Evolutionary conservation across 2,329 filamentous ascomycete species (phyloP), one percentile per base, ranked within the genome.

Genomic region (Cladosporium velox): DNA sequence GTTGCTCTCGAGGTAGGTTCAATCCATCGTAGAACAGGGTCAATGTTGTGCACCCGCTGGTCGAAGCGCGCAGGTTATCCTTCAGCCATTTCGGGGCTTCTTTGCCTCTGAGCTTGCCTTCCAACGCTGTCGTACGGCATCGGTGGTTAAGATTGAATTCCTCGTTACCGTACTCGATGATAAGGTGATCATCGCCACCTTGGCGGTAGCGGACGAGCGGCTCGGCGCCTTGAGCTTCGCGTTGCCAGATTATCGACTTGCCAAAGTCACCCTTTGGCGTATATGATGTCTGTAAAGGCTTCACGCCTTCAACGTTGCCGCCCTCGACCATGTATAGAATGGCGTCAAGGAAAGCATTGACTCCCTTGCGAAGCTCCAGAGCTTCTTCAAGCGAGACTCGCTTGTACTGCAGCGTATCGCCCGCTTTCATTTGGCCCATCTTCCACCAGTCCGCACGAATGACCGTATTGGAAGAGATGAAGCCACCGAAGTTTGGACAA

Each of bases 371-470:
- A 54, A 81, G 74, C 44, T 76, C 75, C 1, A 87, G 72, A 0
- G 86, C 85, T 68, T 84, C 81, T 24, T 83, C 77, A n/a, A 87
- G 75, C 4, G 84, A 82, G 1, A 86, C 81, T 1, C 80, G 78
- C 52, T 78, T 77, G 67, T 85, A 86, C 51, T 79, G 79, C 51
- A 88, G 68, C 2, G 78, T 83, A 70, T 87, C 84, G 4, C 87
- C 87, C 2, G 87, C 82, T 67, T 85, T 86, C 32, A 89, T 75
- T 72, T 89, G 87, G 0, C 87, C 87, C 12, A 89, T 71, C 70
- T 87, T 86, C 86, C 86, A 88, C 71, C 84, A 81, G 60, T 88
- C 86, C 1, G 82, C 86, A 66, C 82, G 83, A 34, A 87, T 80
- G 14, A 87, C 79, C 0, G 86, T 88, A 2, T 83, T 82, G 14